Conservation (phyloP, 176 grass and related monocot genomes). For the Canna indica region DNA sequence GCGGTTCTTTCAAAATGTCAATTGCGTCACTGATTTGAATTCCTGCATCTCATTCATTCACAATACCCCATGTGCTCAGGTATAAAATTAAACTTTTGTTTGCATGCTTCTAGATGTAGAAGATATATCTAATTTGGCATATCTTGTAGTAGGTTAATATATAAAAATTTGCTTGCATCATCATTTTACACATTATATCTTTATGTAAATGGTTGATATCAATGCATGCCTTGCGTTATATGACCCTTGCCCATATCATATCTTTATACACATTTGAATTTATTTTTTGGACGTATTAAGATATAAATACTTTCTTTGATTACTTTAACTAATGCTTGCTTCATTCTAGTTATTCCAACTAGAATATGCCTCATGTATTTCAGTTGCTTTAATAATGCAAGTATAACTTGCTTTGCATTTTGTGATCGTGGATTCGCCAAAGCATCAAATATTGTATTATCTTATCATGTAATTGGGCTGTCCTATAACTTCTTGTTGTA, state of each 20-base stretch:
- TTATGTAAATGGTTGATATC: too few species aligned
- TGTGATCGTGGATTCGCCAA: background rate
- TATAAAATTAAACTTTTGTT: background rate
- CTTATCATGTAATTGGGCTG: background rate
- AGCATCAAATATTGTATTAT: background rate
- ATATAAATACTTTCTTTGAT: too few species aligned
- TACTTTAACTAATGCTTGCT: background rate
- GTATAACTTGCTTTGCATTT: background rate
- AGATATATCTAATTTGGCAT: background rate
- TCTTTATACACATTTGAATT: background rate
- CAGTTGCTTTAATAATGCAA: background rate
- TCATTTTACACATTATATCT: too few species aligned
- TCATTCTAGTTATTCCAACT: background rate
- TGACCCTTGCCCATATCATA: background rate
- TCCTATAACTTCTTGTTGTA: too few species aligned
- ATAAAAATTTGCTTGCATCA: too few species aligned
- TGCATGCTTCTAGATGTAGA: background rate
- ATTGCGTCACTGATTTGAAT: background rate
- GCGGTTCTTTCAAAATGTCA: background rate
- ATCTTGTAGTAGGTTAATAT: too few species aligned
- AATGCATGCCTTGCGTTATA: background rate
- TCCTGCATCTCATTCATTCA: too few species aligned
- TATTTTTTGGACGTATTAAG: background rate
- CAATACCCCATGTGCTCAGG: background rate
- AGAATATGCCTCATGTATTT: background rate